Percentiles rank a stretch among this genome's conserved stretches.
Evolutionary conservation across 768 basidiomycete species (phyloP).

Genomic region (Hericium rajendrae): DNA sequence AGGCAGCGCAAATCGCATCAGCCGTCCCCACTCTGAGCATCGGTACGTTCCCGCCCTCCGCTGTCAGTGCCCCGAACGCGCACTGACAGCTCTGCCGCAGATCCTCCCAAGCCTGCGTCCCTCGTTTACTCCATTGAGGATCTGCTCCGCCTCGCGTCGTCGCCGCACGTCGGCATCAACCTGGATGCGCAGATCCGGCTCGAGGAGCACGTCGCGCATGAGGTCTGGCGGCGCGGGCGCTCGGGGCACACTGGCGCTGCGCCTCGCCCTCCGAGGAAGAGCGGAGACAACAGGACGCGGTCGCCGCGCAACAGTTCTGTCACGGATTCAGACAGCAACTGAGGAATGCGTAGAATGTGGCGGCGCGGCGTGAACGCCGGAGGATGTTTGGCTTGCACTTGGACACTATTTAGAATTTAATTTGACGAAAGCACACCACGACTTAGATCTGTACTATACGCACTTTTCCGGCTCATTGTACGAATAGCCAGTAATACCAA

Average conservation of each 20-base stretch:
- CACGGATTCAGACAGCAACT: not conserved
- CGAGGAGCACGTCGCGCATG: slow-evolving; percentile 11
- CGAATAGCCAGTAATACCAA: not conserved
- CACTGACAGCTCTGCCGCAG: too few species aligned
- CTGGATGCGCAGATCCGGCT: slow-evolving; percentile 1
- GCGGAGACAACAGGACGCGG: not conserved
- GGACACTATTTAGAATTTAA: not conserved
- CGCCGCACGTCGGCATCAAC: slow-evolving; percentile 12
- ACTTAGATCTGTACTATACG: not conserved
- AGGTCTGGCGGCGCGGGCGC: slow-evolving; percentile 14
- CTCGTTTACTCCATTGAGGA: slow-evolving; percentile 5
- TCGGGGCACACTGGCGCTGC: not conserved
- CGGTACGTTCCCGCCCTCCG: too few species aligned
- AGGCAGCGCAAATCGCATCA: too few species aligned
- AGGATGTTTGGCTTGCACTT: not conserved
- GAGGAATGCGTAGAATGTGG: not conserved
- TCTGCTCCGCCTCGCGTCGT: slow-evolving; percentile 9
- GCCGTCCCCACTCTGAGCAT: too few species aligned
- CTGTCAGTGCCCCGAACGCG: too few species aligned
- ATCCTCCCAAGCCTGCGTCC: not conserved
- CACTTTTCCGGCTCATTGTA: not conserved
- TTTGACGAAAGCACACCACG: not conserved
- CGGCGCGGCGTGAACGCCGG: not conserved
- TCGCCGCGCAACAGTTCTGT: not conserved
- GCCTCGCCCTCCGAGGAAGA: not conserved